These are phyloP conservation scores for Elsinoe arachidis DNA, from an alignment of 2,329 filamentous ascomycete genomes.

Conservation along the genomic window DNA sequence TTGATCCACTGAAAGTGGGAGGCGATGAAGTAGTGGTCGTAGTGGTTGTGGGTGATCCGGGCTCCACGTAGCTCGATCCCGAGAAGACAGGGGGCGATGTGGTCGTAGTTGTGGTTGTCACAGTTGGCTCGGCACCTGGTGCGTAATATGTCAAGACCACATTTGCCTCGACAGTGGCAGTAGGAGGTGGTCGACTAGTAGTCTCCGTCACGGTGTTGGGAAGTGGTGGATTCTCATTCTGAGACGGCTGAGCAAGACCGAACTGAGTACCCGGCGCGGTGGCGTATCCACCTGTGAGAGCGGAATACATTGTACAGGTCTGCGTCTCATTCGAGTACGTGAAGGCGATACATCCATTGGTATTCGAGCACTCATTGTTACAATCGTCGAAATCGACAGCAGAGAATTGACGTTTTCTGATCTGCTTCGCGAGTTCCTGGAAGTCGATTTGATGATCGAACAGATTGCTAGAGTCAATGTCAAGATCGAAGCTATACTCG, in stretches of 20 bases:
- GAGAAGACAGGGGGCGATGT: neutral
- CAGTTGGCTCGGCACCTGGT: neutral
- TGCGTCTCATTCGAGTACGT: neutral
- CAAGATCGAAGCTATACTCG: conserved; percentile 5
- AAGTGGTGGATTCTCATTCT: neutral
- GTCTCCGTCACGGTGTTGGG: conserved; percentile 6
- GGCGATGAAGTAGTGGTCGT: neutral
- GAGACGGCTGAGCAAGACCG: conserved; percentile 7
- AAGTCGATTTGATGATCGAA: conserved; percentile 5
- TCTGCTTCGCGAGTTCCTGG: neutral
- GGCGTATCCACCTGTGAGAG: conserved; percentile 4
- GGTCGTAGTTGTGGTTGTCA: neutral
- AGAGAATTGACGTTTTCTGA: neutral
- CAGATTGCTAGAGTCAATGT: conserved; percentile 5
- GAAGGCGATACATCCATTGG: conserved; percentile 10
- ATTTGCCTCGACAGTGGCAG: neutral
- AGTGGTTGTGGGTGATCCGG: neutral
- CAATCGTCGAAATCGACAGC: conserved; percentile 3
- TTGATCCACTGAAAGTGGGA: neutral
- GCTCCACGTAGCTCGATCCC: neutral
- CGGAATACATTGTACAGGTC: conserved; percentile 3
- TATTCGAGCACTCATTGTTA: conserved; percentile 8
- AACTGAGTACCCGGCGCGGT: conserved; percentile 3
- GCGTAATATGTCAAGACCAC: conserved; percentile 7
- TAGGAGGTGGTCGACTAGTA: conserved; percentile 1